Conservation (phyloP, 805 yeast species). For the Candida boleticola region DNA sequence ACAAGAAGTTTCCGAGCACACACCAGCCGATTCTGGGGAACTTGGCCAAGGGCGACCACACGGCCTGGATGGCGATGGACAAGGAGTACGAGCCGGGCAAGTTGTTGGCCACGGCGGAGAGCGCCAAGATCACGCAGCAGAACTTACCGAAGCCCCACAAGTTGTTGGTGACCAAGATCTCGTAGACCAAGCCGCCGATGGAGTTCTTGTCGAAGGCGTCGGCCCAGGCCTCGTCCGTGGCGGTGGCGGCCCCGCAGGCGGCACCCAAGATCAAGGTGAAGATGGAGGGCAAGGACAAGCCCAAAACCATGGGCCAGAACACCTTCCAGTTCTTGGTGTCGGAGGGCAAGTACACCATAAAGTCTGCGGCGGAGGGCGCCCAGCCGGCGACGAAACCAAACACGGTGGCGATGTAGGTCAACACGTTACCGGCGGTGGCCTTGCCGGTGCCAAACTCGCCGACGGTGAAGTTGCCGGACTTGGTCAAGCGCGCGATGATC, state of each 20-base stretch:
- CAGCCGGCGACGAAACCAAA: conserved; percentile 35
- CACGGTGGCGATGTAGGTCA: conserved; percentile 25
- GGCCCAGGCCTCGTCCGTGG: conserved; percentile 23
- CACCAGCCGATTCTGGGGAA: conserved; percentile 37
- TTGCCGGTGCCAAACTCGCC: conserved; percentile 26
- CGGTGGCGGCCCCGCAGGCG: conserved; percentile 29
- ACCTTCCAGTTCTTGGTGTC: conserved; percentile 26
- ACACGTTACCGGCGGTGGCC: conserved; percentile 26
- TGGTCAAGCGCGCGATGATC: conserved; percentile 26
- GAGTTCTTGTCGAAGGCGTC: conserved; percentile 26
- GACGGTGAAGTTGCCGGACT: conserved; percentile 21
- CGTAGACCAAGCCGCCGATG: conserved; percentile 32
- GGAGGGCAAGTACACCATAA: conserved; percentile 30
- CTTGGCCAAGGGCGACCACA: conserved; percentile 28
- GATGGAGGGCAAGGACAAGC: conserved; percentile 25
- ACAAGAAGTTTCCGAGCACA: conserved; percentile 26
- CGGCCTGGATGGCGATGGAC: conserved; percentile 27
- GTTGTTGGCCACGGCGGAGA: conserved; percentile 31
- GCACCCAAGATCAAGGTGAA: conserved; percentile 32
- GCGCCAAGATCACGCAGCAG: conserved; percentile 28
- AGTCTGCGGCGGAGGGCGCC: conserved; percentile 34
- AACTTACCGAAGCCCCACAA: conserved; percentile 33
- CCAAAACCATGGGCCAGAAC: conserved; percentile 23
- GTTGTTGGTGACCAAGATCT: conserved; percentile 24
- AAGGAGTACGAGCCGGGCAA: conserved; percentile 34